phyloP scores from a whole-genome alignment of 1,284 basidiomycete species.

The Ceratobasidium theobromae region DNA sequence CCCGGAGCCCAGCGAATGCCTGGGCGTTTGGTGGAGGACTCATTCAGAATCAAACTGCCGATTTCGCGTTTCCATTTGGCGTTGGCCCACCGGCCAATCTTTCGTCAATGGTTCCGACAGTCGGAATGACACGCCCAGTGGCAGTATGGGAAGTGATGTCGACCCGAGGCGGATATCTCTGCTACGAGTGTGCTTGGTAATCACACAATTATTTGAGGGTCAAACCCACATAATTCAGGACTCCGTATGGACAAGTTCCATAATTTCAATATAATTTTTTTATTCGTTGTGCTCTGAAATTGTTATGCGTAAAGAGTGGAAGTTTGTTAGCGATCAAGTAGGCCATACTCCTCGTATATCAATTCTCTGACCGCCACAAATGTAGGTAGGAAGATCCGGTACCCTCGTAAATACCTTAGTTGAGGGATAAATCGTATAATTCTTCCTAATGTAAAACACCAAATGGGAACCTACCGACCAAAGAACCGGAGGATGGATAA shows the following conservation, averaged over 20 bases:
- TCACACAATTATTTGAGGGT: background rate
- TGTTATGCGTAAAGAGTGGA: too few relatives aligned
- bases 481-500: too few relatives aligned
- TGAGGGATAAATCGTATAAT: too few relatives aligned
- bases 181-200: conserved; percentile 24
- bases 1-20: background rate
- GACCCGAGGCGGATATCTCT: conserved; percentile 21
- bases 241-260: too few relatives aligned
- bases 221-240: too few relatives aligned
- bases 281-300: background rate
- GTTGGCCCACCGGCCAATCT: background rate
- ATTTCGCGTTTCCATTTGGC: conserved; percentile 25
- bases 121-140: background rate
- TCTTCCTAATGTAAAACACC: too few relatives aligned
- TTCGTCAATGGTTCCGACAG: background rate
- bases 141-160: conserved; percentile 4
- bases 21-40: conserved; percentile 18
- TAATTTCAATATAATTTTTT: background rate
- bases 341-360: background rate
- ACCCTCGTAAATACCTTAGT: too few relatives aligned
- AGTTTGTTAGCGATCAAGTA: too few relatives aligned
- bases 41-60: conserved; percentile 6
- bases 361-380: background rate
- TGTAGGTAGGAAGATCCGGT: too few relatives aligned
- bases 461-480: too few relatives aligned